phyloP scores from a whole-genome alignment of 2,329 filamentous ascomycete species.

The Cordyceps farinosa region DNA sequence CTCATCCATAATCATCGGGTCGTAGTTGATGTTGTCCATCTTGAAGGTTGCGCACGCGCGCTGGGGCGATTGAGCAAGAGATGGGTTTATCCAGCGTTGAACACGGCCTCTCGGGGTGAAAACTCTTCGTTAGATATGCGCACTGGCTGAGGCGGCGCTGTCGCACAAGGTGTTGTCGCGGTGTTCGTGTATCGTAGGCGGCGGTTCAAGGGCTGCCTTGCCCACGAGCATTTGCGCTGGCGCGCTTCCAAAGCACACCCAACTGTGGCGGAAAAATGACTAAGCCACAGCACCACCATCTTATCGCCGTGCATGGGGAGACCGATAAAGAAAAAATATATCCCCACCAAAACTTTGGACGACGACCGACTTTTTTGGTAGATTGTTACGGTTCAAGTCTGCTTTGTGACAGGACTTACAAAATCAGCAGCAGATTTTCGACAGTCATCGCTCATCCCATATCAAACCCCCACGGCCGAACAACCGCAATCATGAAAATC shows the following conservation, averaged over 20 bases:
- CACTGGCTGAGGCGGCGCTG: background rate
- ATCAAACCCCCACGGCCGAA: background rate
- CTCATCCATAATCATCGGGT: slow-evolving; percentile 57
- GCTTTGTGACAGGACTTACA: background rate
- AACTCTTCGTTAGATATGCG: background rate
- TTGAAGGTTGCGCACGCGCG: slow-evolving; percentile 20
- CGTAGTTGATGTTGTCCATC: slow-evolving; percentile 55
- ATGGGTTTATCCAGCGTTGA: background rate
- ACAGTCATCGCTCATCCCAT: background rate
- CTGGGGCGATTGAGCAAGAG: background rate
- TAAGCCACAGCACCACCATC: slow-evolving; percentile 13
- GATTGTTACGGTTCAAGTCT: background rate
- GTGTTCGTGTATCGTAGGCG: background rate
- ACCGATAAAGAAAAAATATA: slow-evolving; percentile 17
- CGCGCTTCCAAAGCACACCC: background rate
- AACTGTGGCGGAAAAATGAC: slow-evolving; percentile 13
- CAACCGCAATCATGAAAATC: slow-evolving; percentile 47
- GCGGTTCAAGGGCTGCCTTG: background rate
- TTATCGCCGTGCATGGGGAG: slow-evolving; percentile 5
- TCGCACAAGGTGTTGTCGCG: background rate
- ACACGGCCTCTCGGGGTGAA: background rate
- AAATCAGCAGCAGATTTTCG: background rate
- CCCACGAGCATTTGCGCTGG: background rate
- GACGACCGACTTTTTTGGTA: slow-evolving; percentile 7
- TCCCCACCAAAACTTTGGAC: slow-evolving; percentile 15